These are phyloP conservation scores for Pneumocystis murina DNA, from an alignment of 1,139 yeast species.

Conservation along the genomic window DNA sequence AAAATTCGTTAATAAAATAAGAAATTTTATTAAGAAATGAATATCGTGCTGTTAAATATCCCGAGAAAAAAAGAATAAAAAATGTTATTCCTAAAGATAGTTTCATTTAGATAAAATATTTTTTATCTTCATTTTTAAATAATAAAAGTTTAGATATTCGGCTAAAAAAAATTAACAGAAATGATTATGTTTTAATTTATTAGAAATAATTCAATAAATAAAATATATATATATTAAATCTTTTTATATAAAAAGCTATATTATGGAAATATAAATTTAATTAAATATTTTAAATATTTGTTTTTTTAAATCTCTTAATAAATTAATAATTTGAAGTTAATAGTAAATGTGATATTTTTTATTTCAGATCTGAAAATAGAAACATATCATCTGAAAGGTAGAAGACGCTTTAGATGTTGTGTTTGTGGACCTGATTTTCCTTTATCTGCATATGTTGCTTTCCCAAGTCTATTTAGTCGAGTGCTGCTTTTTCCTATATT, in stretches of 20 bases:
- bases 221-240: background rate
- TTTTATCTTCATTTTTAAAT: background rate
- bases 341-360: background rate
- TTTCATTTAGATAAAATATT: background rate
- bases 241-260: conserved; percentile 1
- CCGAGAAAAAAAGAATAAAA: background rate
- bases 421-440: conserved; percentile 2
- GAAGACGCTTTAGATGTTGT: conserved; percentile 2
- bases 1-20: background rate
- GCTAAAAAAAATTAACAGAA: background rate
- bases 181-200: background rate
- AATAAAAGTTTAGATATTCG: background rate
- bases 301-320: background rate
- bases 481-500: conserved; percentile 4
- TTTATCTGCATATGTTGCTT: background rate
- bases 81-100: background rate
- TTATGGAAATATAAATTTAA: background rate
- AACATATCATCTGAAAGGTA: conserved; percentile 3
- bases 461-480: conserved; percentile 3
- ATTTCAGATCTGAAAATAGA: background rate
- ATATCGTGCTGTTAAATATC: background rate
- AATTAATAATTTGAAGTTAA: background rate
- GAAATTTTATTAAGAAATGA: background rate
- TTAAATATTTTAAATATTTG: background rate
- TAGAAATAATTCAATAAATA: background rate